Evolutionary conservation across 257 asterid genomes (phyloP).

Genomic region (Handroanthus guayacan): DNA sequence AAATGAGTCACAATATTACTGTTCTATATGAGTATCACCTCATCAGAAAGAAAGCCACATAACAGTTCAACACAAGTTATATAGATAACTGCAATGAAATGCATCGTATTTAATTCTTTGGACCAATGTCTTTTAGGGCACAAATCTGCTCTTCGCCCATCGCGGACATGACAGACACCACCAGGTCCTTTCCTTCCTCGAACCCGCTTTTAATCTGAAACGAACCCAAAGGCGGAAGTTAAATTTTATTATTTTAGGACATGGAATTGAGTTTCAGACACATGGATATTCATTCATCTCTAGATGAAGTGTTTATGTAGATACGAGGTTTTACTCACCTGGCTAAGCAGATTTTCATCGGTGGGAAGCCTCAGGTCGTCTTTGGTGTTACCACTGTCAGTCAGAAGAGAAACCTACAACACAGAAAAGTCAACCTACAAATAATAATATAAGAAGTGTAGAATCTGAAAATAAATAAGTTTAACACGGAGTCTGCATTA

Average conservation of each 20-base stretch:
- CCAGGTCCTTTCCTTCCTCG: constrained; percentile 44
- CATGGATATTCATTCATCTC: neutral
- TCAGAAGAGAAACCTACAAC: constrained; percentile 39
- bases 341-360: constrained; percentile 38
- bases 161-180: constrained; percentile 42
- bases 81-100: too few species aligned
- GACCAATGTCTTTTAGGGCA: constrained; percentile 44
- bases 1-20: constrained; percentile 17
- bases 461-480: too few species aligned
- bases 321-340: constrained; percentile 22
- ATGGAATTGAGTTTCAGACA: neutral
- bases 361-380: constrained; percentile 44
- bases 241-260: neutral
- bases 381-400: constrained; percentile 42
- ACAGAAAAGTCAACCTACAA: neutral
- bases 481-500: neutral
- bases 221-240: neutral
- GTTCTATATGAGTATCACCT: constrained; percentile 4
- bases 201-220: constrained; percentile 42
- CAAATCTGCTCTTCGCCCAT: constrained; percentile 42
- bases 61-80: too few species aligned
- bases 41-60: neutral
- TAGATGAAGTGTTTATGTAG: too few species aligned
- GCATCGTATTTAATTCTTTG: constrained; percentile 22
- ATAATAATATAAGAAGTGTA: too few species aligned